These are phyloP conservation scores for Apiospora pterosperma DNA, from an alignment of 2,329 filamentous ascomycete species.

Conservation along the genomic window DNA sequence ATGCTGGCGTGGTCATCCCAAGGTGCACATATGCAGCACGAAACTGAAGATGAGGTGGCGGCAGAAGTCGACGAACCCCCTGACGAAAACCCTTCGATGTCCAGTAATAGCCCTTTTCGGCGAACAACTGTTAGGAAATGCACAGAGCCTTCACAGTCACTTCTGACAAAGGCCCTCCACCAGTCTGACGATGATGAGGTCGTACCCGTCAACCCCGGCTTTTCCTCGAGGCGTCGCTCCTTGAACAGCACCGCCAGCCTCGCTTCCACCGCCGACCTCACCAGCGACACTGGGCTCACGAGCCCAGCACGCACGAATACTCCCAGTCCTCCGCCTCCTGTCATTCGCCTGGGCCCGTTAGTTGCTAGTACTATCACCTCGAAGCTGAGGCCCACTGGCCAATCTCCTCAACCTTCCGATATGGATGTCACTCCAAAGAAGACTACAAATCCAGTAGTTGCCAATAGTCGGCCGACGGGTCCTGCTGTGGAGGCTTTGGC, in stretches of 20 bases:
- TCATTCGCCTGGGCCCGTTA: slow-evolving; percentile 45
- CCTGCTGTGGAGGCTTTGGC: slow-evolving; percentile 61
- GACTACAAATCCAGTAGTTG: slow-evolving; percentile 8
- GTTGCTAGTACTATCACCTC: slow-evolving; percentile 24
- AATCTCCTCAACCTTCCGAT: slow-evolving; percentile 22
- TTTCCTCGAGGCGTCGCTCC: slow-evolving; percentile 53
- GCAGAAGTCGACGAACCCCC: slow-evolving; percentile 88
- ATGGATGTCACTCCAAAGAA: slow-evolving; percentile 18
- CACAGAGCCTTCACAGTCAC: slow-evolving; percentile 66
- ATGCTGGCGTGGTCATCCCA: slow-evolving; percentile 44
- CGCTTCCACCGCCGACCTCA: slow-evolving; percentile 83
- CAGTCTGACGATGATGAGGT: slow-evolving; percentile 55
- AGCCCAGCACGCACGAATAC: slow-evolving; percentile 86
- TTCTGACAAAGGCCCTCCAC: slow-evolving; percentile 82
- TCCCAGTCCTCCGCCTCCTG: slow-evolving; percentile 79
- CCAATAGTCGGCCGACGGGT: slow-evolving; percentile 41
- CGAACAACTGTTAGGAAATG: slow-evolving; percentile 45
- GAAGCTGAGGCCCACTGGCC: slow-evolving; percentile 23
- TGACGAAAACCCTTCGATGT: slow-evolving; percentile 46
- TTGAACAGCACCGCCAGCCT: slow-evolving; percentile 77
- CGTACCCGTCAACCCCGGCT: slow-evolving; percentile 33
- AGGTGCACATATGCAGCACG: slow-evolving; percentile 38
- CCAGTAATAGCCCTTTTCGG: slow-evolving; percentile 37
- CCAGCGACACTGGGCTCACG: slow-evolving; percentile 89
- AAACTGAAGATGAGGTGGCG: slow-evolving; percentile 57